Evolutionary conservation across 164 flowering plant species (phyloP), one percentile per base, ranked within the genome.

Genomic region (Magnolia sinica): DNA sequence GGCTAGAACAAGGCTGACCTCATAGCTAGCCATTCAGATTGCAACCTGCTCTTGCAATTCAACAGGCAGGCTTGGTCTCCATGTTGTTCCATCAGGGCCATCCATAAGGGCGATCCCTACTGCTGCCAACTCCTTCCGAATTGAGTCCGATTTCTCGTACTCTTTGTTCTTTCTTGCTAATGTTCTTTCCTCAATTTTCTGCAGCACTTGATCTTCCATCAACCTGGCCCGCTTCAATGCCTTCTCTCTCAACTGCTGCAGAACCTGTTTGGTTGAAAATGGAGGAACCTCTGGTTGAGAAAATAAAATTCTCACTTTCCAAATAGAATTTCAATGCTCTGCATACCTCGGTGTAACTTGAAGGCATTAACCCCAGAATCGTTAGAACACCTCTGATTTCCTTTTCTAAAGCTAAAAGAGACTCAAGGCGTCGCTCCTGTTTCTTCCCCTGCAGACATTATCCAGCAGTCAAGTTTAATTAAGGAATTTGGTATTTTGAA

Each of bases 21-120:
- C 7, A 37, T 37, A 5, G 45, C 45, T 4, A 4, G 2, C 45
- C 45, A 55, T 55, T 73, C 6, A 37, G n/a, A 66, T 16, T 27
- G 45, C 29, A 55, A 68, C 64, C 51, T 68, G 86, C 65, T 89
- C 92, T 82, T 92, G 96, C 75, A 92, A 72, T 63, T 89, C 81
- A 70, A 84, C 86, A 1, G 99, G 99, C 77, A 94, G 74, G n/a
- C 89, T 82, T 13, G 99, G 99, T 85, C 98, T 90, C 99, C 99
- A 94, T 10, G 85, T 81, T 23, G 98, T 95, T 77, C 96, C 95
- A 22, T 90, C 85, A 19, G 97, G 96, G 81, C 86, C 84, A 82
- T 95, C 99, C 99, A 96, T 96, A 45, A 96, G 89, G 63, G 97
- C 89, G 76, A 96, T 90, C 8, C 99, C 99, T 29, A 87, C 73